Conservation (phyloP, 257 asterid genomes). For the Nicotiana undulata region DNA sequence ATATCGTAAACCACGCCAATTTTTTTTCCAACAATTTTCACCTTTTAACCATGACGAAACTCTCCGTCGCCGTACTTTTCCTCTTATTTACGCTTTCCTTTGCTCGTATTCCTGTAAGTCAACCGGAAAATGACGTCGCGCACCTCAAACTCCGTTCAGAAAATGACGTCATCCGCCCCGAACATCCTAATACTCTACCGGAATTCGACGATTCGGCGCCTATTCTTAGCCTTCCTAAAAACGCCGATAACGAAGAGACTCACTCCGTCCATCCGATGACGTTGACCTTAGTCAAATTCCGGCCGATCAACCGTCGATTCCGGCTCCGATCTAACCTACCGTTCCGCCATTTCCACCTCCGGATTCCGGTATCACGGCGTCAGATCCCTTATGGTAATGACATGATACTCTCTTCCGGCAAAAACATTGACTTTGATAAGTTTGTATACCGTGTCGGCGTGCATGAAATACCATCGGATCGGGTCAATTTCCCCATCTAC, state of each 20-base stretch:
- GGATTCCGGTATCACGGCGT: conserved; percentile 9
- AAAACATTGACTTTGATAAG: conserved; percentile 30
- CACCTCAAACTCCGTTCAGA: conserved; percentile 3
- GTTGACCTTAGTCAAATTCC: conserved; percentile 20
- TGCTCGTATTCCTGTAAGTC: background rate
- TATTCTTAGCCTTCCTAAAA: conserved; percentile 25
- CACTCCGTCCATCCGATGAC: conserved; percentile 19
- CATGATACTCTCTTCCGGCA: conserved; percentile 32
- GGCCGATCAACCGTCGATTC: conserved; percentile 46
- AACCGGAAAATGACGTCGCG: background rate
- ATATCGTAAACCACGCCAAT: background rate
- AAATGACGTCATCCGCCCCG: conserved; percentile 8
- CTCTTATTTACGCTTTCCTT: conserved; percentile 1
- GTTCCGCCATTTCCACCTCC: conserved; percentile 23
- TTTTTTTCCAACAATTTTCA: too few species aligned
- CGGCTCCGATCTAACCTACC: conserved; percentile 12
- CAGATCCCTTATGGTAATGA: conserved; percentile 37
- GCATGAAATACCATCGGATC: conserved; percentile 18
- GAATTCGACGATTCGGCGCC: background rate
- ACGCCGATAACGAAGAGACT: conserved; percentile 13
- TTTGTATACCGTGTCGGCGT: conserved; percentile 7
- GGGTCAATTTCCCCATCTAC: conserved; percentile 26
- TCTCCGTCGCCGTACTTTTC: conserved; percentile 1
- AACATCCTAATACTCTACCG: background rate
- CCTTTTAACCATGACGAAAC: conserved; percentile 34